Percentiles rank a stretch among this genome's conserved stretches.
phyloP scores from a whole-genome alignment of 345 rosid genomes.

The Arabis hirsuta region DNA sequence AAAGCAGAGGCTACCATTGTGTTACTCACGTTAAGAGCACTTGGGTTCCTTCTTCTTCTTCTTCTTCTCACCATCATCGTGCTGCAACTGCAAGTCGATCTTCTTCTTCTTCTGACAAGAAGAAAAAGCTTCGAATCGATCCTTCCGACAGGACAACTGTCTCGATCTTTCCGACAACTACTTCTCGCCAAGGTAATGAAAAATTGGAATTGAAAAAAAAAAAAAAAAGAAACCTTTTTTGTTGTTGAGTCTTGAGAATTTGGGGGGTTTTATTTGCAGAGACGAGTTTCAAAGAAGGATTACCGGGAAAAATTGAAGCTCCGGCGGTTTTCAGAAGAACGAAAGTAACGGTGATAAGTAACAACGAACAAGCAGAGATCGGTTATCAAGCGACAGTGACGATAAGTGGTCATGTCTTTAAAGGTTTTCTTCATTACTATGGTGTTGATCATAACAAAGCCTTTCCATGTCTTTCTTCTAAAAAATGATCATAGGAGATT shows the following conservation, averaged over 20 bases:
- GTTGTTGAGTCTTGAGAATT: not conserved
- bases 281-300: constrained; percentile 58
- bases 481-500: constrained; percentile 32
- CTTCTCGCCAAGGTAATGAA: constrained; percentile 57
- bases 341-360: constrained; percentile 68
- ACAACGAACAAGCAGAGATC: constrained; percentile 67
- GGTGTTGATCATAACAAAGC: constrained; percentile 65
- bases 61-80: constrained; percentile 47
- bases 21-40: constrained; percentile 86
- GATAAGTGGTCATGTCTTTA: constrained; percentile 84
- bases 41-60: constrained; percentile 69
- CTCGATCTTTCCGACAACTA: constrained; percentile 48
- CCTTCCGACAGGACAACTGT: constrained; percentile 45
- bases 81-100: constrained; percentile 43
- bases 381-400: constrained; percentile 88
- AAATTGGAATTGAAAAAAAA: not conserved
- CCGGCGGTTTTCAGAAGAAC: constrained; percentile 87
- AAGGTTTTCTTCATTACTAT: constrained; percentile 76
- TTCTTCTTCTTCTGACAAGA: constrained; percentile 54
- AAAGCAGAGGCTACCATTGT: constrained; percentile 69
- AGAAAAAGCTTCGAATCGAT: constrained; percentile 55
- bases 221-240: not conserved
- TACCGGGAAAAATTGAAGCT: constrained; percentile 84
- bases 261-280: constrained; percentile 45
- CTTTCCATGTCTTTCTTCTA: constrained; percentile 40